Evolutionary conservation across 228 moss, liverwort and hornwort species (phyloP).

Genomic region (Sphagnum magellanicum): DNA sequence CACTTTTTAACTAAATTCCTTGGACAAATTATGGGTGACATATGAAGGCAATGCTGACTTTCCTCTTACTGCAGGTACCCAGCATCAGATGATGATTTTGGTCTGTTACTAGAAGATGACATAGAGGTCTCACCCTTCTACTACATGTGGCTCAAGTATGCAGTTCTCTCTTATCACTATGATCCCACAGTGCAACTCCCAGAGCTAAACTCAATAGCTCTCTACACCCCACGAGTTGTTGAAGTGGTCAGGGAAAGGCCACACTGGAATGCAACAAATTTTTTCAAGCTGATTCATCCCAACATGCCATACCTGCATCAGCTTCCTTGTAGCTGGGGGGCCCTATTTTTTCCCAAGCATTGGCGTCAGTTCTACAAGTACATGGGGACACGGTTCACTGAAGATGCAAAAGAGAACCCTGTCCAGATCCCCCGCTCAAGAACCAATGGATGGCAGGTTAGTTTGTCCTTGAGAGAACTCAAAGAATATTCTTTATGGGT

Average conservation of each 20-base stretch:
- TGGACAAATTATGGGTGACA: no score
- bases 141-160: conserved; percentile 99
- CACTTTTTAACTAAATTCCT: background rate
- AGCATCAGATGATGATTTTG: conserved; percentile 76
- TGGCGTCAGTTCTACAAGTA: conserved; percentile 96
- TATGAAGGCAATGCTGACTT: no score
- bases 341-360: conserved; percentile 70
- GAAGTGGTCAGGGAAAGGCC: conserved; percentile 93
- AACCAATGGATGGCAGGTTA: conserved; percentile 87
- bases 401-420: conserved; percentile 64
- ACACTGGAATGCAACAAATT: conserved; percentile 75
- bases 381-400: conserved; percentile 79
- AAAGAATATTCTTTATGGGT: no score
- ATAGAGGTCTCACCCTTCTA: conserved; percentile 91
- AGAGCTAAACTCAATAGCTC: conserved; percentile 79
- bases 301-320: conserved; percentile 90
- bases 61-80: conserved; percentile 46
- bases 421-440: conserved; percentile 87
- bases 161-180: conserved; percentile 73
- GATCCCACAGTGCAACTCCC: conserved; percentile 69
- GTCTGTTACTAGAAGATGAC: conserved; percentile 83
- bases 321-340: conserved; percentile 95
- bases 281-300: conserved; percentile 51
- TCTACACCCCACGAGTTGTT: conserved; percentile 83
- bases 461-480: background rate